Percentiles rank a stretch among this genome's conserved stretches.
Evolutionary conservation across 2,329 filamentous ascomycete species (phyloP).

Genomic region (Aspergillus melleus): DNA sequence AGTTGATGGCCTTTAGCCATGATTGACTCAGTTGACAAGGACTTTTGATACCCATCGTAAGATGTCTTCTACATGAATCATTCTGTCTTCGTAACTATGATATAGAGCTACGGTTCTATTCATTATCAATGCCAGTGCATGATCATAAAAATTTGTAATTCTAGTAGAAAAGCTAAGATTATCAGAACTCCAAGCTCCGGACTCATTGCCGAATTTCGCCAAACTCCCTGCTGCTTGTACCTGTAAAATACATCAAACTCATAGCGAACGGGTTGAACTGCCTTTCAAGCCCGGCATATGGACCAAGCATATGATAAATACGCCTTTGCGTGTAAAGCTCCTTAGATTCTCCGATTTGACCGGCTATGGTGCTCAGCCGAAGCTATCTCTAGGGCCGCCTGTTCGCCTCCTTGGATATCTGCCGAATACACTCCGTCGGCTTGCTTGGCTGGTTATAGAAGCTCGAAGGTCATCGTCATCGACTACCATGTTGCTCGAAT

Average conservation of each 20-base stretch:
- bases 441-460: constrained; percentile 34
- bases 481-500: constrained; percentile 36
- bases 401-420: constrained; percentile 41
- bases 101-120: background rate
- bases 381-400: constrained; percentile 50
- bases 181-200: background rate
- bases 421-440: constrained; percentile 35
- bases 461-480: constrained; percentile 38
- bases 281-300: background rate
- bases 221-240: background rate
- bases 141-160: background rate
- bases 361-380: constrained; percentile 43
- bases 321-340: background rate
- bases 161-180: background rate
- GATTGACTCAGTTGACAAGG: background rate
- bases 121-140: background rate
- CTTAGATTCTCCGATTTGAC: background rate
- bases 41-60: background rate
- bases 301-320: background rate
- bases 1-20: constrained; percentile 1
- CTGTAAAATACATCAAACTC: background rate
- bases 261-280: background rate
- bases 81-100: background rate
- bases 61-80: background rate
- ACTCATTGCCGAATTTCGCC: background rate